Evolutionary conservation across 2,329 filamentous ascomycete species (phyloP), one percentile per base, ranked within the genome.

Genomic region (Talaromyces albobiverticillius): DNA sequence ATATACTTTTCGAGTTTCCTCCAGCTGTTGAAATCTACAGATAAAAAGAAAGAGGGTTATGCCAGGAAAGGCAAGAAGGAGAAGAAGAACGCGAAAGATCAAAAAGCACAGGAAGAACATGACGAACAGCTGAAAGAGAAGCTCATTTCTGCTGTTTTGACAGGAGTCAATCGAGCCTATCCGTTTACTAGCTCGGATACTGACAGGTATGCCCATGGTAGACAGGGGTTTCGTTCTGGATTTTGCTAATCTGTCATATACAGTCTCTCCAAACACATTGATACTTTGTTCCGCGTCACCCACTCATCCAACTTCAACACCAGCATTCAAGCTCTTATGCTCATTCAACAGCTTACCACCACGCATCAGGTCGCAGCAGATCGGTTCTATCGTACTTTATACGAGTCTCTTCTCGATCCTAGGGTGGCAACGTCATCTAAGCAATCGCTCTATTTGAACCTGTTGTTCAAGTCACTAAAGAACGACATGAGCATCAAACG

Each of bases 261-360:
- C 59, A 88, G 85, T 22, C 83, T 97, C 60, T 89, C 95, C 65
- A 85, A 87, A 55, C 93, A 99, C 66, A 83, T 99, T 54, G 88
- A 97, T 67, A 96, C 93, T 3, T 81, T 99, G 23, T 99, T 96
- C 81, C 87, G 85, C 64, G 94, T 99, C 64, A 95, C 94, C 0
- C 94, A 99, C 73, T 97, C 93, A 1, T 90, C 93, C 54, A 99
- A 99, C 72, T 97, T 99, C 81, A 99, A 97, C 75, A 99, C 94
- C 1, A 94, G 91, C 67, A 90, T 99, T 34, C 94, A 99, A 72
- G 93, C 94, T 31, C 82, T 99, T 60, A 88, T 96, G 75, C 79
- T 99, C 46, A 95, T 99, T 61, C 94, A 97, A 69, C 94, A 97
- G 70, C 82, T 99, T 25, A 89, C 91, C 0, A 79, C 85, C 1